These are phyloP conservation scores for Termitomyces sp. DNA, from an alignment of 768 basidiomycete species.

Conservation along the genomic window DNA sequence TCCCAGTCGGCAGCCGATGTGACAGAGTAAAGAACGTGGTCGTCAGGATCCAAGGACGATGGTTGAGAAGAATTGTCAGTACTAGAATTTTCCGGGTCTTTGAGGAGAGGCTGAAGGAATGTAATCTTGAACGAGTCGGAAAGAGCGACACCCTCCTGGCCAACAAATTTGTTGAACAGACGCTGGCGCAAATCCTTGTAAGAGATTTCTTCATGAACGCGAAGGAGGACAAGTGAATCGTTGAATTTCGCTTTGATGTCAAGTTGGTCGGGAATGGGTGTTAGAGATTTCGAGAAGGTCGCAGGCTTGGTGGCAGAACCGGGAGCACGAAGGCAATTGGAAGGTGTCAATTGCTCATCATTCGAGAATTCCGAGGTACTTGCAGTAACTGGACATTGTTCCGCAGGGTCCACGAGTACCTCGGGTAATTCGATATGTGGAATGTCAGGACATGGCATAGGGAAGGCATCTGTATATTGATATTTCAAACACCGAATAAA, in stretches of 20 bases:
- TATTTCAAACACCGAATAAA: background rate
- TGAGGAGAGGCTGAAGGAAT: conserved; percentile 34
- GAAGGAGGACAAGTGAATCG: conserved; percentile 58
- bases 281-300: conserved; percentile 21
- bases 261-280: conserved; percentile 25
- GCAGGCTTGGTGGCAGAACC: conserved; percentile 18
- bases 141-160: conserved; percentile 51
- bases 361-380: background rate
- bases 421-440: conserved; percentile 24
- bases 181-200: conserved; percentile 49
- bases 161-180: conserved; percentile 62
- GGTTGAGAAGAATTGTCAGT: conserved; percentile 28
- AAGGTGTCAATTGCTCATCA: conserved; percentile 6
- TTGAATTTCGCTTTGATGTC: conserved; percentile 62
- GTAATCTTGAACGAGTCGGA: conserved; percentile 50
- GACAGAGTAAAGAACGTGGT: conserved; percentile 36
- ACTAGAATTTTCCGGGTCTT: conserved; percentile 13
- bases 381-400: conserved; percentile 9
- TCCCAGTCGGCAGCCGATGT: conserved; percentile 59
- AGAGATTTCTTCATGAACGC: conserved; percentile 39
- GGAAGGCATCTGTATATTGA: conserved; percentile 29
- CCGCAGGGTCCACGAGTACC: conserved; percentile 21
- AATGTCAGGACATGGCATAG: conserved; percentile 32
- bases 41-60: conserved; percentile 24
- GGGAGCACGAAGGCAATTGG: background rate